phyloP scores from a whole-genome alignment of 345 rosid genomes.

The Melastoma malabathricum region DNA sequence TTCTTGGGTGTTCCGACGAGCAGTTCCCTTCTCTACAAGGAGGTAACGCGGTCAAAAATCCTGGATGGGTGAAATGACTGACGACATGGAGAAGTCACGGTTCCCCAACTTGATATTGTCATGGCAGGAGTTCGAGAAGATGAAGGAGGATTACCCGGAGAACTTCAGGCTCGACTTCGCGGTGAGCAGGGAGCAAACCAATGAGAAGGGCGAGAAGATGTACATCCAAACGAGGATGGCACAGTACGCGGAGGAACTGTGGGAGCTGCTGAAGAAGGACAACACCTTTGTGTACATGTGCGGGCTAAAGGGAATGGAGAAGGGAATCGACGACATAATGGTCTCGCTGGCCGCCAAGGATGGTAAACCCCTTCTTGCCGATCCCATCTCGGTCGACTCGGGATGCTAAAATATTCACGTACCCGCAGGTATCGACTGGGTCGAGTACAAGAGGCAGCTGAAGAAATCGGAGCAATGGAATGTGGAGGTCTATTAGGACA shows the following conservation, averaged over 20 bases:
- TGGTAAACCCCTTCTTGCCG: slow-evolving; percentile 25
- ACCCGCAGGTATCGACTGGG: slow-evolving; percentile 77
- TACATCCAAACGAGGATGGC: slow-evolving; percentile 99
- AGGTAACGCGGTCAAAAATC: slow-evolving; percentile 26
- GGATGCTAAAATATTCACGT: background rate
- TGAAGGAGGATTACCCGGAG: slow-evolving; percentile 62
- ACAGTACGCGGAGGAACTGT: slow-evolving; percentile 79
- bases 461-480: slow-evolving; percentile 97
- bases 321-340: slow-evolving; percentile 96
- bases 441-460: slow-evolving; percentile 72
- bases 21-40: slow-evolving; percentile 89
- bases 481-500: slow-evolving; percentile 62
- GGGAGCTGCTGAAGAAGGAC: slow-evolving; percentile 92
- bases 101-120: background rate
- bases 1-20: slow-evolving; percentile 98
- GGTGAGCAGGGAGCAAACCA: slow-evolving; percentile 92
- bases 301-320: slow-evolving; percentile 97
- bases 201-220: slow-evolving; percentile 92
- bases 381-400: too few species aligned
- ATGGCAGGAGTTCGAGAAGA: slow-evolving; percentile 66
- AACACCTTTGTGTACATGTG: slow-evolving; percentile 92
- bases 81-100: background rate
- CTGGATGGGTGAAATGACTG: background rate
- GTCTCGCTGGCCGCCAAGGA: slow-evolving; percentile 75
- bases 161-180: slow-evolving; percentile 92